Evolutionary conservation across 148 eudicot genomes (phyloP).

Genomic region (Rhododendron ovatum): DNA sequence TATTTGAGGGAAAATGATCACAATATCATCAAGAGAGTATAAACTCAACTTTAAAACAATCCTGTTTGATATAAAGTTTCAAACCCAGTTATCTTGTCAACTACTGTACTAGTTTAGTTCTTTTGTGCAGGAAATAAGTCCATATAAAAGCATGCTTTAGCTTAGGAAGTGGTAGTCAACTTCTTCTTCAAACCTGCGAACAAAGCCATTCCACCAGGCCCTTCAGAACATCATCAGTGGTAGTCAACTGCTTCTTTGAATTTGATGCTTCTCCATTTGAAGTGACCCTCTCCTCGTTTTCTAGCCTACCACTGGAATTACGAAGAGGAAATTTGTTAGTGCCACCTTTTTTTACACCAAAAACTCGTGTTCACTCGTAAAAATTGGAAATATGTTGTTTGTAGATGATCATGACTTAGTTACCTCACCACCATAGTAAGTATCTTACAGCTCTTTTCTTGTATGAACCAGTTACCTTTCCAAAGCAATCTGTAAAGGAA

Average conservation of each 20-base stretch:
- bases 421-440: slow-evolving; percentile 81
- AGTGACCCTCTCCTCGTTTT: slow-evolving; percentile 36
- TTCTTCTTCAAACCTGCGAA: slow-evolving; percentile 60
- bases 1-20: not conserved
- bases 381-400: not conserved
- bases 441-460: slow-evolving; percentile 96
- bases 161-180: not conserved
- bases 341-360: not conserved
- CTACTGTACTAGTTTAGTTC: not conserved
- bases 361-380: not conserved
- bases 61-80: not conserved
- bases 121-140: not conserved
- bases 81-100: not conserved
- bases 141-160: not conserved
- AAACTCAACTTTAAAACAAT: not conserved
- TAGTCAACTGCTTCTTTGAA: slow-evolving; percentile 60
- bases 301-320: slow-evolving; percentile 70
- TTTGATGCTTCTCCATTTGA: slow-evolving; percentile 59
- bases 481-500: slow-evolving; percentile 65
- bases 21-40: not conserved
- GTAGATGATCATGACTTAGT: slow-evolving; percentile 5
- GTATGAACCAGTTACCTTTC: slow-evolving; percentile 96
- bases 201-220: slow-evolving; percentile 93
- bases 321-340: not conserved
- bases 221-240: slow-evolving; percentile 71